Evolutionary conservation across 768 basidiomycete species (phyloP).

Genomic region (Tulasnella sp.): DNA sequence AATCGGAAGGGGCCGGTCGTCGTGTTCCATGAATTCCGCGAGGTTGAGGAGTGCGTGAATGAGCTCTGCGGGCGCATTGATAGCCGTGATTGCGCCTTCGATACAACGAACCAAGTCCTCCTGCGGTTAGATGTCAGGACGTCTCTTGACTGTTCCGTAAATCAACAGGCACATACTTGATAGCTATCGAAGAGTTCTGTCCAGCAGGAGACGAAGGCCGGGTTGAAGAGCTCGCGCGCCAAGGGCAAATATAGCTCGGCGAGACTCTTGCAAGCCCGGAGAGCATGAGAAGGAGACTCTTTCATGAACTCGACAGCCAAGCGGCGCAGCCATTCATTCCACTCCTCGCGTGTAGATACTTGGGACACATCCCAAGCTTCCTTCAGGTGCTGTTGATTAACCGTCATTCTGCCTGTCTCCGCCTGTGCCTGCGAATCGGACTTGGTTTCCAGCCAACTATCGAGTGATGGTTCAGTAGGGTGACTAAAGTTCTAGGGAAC

Average conservation of each 20-base stretch:
- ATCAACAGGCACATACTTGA: conserved; percentile 45
- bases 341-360: conserved; percentile 70
- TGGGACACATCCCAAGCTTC: conserved; percentile 88
- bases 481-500: neutral
- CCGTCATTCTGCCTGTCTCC: conserved; percentile 78
- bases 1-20: conserved; percentile 90
- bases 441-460: conserved; percentile 18
- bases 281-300: conserved; percentile 95
- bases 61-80: conserved; percentile 70
- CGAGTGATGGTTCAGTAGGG: neutral
- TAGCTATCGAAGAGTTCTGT: conserved; percentile 90
- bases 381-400: conserved; percentile 95
- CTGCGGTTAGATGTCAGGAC: conserved; percentile 30
- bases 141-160: neutral
- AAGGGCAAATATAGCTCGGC: conserved; percentile 86
- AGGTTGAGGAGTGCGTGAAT: conserved; percentile 86
- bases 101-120: conserved; percentile 91
- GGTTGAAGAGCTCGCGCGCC: conserved; percentile 92
- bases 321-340: conserved; percentile 91
- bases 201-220: conserved; percentile 98
- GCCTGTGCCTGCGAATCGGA: conserved; percentile 32
- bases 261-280: conserved; percentile 88
- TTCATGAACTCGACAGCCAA: conserved; percentile 95
- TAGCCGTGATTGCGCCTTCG: conserved; percentile 62
- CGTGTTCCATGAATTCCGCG: conserved; percentile 98